Evolutionary conservation across 164 flowering plant species (phyloP).

Genomic region (Umbellularia californica): DNA sequence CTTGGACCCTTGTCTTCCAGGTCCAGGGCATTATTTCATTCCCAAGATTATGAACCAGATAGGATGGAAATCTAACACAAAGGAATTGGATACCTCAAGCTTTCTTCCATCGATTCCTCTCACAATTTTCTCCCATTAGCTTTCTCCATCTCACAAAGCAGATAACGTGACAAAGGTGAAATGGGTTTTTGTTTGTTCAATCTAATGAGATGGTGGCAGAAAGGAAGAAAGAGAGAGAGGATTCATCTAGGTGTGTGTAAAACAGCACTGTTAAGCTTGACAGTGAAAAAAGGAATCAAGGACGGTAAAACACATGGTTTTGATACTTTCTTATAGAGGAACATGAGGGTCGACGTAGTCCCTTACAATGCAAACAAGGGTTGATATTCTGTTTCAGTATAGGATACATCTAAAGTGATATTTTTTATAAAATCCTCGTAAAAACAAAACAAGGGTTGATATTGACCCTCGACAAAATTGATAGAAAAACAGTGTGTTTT

Average conservation of each 20-base stretch:
- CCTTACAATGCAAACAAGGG: too few relatives aligned
- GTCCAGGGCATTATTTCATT: constrained; percentile 31
- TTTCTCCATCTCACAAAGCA: neutral
- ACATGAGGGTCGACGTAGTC: too few relatives aligned
- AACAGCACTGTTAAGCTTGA: constrained; percentile 42
- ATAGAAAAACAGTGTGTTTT: too few relatives aligned
- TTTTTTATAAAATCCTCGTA: too few relatives aligned
- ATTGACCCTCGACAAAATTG: too few relatives aligned
- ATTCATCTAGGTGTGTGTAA: constrained; percentile 32
- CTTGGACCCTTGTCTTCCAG: constrained; percentile 69
- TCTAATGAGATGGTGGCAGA: neutral
- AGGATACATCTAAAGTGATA: too few relatives aligned
- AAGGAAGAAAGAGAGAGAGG: constrained; percentile 9
- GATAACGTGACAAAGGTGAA: neutral
- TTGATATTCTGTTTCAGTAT: too few relatives aligned
- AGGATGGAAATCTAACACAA: constrained; percentile 26
- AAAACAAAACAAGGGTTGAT: too few relatives aligned
- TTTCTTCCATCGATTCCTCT: neutral
- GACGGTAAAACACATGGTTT: constrained; percentile 49
- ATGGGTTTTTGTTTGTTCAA: too few relatives aligned
- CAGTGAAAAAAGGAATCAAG: constrained; percentile 61
- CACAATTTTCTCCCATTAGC: neutral
- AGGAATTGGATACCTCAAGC: neutral
- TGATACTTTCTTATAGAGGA: constrained; percentile 2
- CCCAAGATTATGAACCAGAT: constrained; percentile 33